These are phyloP conservation scores for Rubroboletus pulcherrimus DNA, from an alignment of 768 basidiomycete genomes.

Conservation along the genomic window DNA sequence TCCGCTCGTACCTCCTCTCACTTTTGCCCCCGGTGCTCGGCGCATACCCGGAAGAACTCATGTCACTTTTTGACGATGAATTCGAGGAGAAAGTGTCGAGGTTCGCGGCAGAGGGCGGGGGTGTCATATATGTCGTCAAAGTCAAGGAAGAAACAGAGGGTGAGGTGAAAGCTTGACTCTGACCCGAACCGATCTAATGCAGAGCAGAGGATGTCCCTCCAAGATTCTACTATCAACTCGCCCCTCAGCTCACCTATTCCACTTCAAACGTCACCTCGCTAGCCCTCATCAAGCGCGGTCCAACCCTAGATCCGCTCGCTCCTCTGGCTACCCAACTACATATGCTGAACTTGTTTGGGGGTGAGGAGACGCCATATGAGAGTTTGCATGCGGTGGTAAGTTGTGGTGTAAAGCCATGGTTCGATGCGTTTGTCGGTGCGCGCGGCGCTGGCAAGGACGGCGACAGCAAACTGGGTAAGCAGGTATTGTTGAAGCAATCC, in stretches of 20 bases:
- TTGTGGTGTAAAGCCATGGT: slow-evolving; percentile 95
- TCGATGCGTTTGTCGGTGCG: slow-evolving; percentile 93
- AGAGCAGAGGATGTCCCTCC: slow-evolving; percentile 59
- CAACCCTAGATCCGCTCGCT: slow-evolving; percentile 72
- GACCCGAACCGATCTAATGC: slow-evolving; percentile 6
- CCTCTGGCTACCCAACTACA: slow-evolving; percentile 86
- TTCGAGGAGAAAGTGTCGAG: slow-evolving; percentile 73
- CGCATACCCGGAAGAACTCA: slow-evolving; percentile 60
- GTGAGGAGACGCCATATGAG: slow-evolving; percentile 90
- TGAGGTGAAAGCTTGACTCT: slow-evolving; percentile 30
- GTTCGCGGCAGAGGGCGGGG: slow-evolving; percentile 73
- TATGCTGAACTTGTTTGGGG: slow-evolving; percentile 87
- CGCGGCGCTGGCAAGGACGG: slow-evolving; percentile 70
- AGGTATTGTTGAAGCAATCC: not conserved
- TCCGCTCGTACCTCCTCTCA: slow-evolving; percentile 65
- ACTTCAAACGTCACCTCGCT: slow-evolving; percentile 79
- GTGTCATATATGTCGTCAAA: slow-evolving; percentile 81
- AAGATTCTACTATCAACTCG: slow-evolving; percentile 64
- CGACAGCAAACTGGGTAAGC: slow-evolving; percentile 78
- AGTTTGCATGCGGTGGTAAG: slow-evolving; percentile 94
- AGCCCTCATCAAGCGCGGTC: slow-evolving; percentile 90
- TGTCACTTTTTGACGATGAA: slow-evolving; percentile 64
- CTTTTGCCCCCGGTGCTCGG: slow-evolving; percentile 82
- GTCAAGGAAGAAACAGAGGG: slow-evolving; percentile 71
- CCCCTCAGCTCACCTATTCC: slow-evolving; percentile 75